These are phyloP conservation scores for Microcyclosporella mali DNA, from an alignment of 2,329 filamentous ascomycete species.

Conservation along the genomic window DNA sequence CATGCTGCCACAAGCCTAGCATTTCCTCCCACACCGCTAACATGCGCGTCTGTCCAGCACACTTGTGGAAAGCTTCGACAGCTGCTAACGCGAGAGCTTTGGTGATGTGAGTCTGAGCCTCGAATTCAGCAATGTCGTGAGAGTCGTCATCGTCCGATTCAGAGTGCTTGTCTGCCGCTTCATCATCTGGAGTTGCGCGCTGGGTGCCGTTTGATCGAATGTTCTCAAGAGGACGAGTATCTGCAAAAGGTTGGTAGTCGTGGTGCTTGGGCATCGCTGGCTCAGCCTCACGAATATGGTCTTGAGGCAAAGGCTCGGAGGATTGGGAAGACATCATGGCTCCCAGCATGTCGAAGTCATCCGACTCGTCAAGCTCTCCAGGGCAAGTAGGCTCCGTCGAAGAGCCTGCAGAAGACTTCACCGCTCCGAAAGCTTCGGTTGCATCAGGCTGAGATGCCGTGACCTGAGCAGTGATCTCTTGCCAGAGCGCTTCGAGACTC, in stretches of 20 bases:
- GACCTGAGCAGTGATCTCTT: constrained; percentile 51
- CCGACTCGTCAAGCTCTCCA: no score
- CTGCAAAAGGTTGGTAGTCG: constrained; percentile 3
- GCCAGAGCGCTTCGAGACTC: constrained; percentile 63
- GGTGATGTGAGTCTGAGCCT: constrained; percentile 31
- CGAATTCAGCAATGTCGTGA: constrained; percentile 12
- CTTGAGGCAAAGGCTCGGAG: no score
- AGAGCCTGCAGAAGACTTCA: no score
- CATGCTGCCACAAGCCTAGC: constrained; percentile 33
- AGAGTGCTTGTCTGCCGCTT: not conserved
- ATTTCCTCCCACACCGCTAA: constrained; percentile 50
- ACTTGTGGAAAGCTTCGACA: constrained; percentile 58
- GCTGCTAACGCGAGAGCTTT: constrained; percentile 54
- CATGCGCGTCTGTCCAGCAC: constrained; percentile 47
- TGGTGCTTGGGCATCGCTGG: constrained; percentile 6
- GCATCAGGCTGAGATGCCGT: not conserved
- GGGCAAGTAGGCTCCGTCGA: not conserved
- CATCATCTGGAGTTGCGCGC: not conserved
- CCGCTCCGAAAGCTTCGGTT: not conserved
- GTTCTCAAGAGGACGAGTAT: not conserved
- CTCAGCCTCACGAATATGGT: no score
- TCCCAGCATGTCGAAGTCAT: constrained; percentile 11
- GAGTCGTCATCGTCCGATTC: not conserved
- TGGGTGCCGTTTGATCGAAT: not conserved
- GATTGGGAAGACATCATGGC: constrained; percentile 10